Conservation (phyloP, 2,329 filamentous ascomycete genomes). For the Lizonia empirigonia region DNA sequence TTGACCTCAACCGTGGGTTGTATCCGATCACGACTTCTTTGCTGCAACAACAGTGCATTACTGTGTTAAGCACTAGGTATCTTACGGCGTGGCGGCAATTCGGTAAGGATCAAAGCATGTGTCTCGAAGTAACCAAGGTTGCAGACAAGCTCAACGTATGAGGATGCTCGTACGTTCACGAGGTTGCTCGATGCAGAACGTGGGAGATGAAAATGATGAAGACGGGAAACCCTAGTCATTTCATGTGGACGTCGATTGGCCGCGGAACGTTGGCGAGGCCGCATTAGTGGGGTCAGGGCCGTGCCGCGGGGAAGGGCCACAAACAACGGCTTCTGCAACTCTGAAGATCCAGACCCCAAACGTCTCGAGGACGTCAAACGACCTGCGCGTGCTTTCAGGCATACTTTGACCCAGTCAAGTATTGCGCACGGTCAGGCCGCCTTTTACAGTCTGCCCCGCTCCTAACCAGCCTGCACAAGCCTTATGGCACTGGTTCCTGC, state of each 20-base stretch:
- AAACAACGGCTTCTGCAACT: neutral
- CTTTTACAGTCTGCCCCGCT: neutral
- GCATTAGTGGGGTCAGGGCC: neutral
- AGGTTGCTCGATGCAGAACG: neutral
- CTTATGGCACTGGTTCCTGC: no score
- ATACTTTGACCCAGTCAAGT: no score
- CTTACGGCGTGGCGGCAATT: neutral
- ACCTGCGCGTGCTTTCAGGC: neutral
- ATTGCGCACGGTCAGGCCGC: no score
- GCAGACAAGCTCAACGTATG: neutral
- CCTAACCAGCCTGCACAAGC: neutral
- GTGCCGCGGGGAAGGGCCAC: neutral
- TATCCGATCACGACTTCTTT: no score
- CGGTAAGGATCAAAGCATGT: neutral
- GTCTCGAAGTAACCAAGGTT: neutral
- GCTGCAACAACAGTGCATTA: no score
- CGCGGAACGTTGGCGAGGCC: neutral
- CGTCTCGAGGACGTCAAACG: neutral
- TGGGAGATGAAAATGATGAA: neutral
- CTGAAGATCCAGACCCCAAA: neutral
- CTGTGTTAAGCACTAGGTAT: neutral
- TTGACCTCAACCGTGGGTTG: no score
- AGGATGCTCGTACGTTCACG: neutral
- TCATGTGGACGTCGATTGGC: neutral
- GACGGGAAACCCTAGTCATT: neutral